Conservation (phyloP, 495 filamentous ascomycete species). For the Podospora conica region DNA sequence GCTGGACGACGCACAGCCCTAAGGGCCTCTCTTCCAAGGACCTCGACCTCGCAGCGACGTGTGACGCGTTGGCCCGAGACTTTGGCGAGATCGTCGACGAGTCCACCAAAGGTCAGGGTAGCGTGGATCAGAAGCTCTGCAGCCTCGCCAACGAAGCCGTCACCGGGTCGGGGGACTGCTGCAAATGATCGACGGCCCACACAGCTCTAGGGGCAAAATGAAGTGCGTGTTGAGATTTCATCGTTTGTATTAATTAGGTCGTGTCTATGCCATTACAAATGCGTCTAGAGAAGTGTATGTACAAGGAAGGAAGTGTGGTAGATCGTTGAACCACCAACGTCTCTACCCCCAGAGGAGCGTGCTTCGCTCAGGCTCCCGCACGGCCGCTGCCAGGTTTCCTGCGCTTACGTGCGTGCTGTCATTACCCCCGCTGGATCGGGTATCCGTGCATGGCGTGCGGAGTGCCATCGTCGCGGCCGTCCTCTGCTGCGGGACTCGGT, state of each 20-base stretch:
- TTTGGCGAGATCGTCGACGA: constrained; percentile 43
- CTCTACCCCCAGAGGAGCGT: not conserved
- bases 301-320: constrained; percentile 4
- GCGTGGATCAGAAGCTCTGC: too few species aligned
- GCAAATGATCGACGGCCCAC: constrained; percentile 12
- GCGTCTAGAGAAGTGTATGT: not conserved
- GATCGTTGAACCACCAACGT: constrained; percentile 3
- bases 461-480: not conserved
- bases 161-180: constrained; percentile 37
- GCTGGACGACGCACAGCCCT: constrained; percentile 72
- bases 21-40: constrained; percentile 66
- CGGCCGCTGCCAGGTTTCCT: not conserved
- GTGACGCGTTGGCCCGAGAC: constrained; percentile 52
- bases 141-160: constrained; percentile 33
- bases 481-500: not conserved
- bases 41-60: constrained; percentile 56
- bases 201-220: not conserved
- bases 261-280: constrained; percentile 5
- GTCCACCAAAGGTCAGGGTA: not conserved
- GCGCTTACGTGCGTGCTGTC: not conserved
- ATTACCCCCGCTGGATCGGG: not conserved
- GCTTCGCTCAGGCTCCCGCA: not conserved
- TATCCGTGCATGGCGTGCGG: not conserved
- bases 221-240: not conserved
- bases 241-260: not conserved